Evolutionary conservation across 176 grass and related monocot genomes (phyloP).

Genomic region (Ensete ventricosum): DNA sequence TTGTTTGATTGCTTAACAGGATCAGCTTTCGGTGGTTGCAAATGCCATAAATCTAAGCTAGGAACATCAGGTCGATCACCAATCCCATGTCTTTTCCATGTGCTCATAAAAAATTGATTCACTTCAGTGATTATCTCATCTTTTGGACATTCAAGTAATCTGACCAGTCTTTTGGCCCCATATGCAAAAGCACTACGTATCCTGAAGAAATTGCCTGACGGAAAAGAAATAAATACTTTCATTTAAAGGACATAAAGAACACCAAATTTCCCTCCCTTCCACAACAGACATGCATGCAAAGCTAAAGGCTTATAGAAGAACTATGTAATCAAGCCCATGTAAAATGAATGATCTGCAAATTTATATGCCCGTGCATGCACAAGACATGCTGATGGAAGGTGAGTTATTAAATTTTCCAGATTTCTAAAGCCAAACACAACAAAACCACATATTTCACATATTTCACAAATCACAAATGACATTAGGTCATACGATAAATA

Average conservation of each 20-base stretch:
- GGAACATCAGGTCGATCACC: slow-evolving; percentile 51
- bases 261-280: neutral
- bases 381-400: neutral
- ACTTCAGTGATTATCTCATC: slow-evolving; percentile 55
- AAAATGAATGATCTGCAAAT: too few species aligned
- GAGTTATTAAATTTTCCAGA: neutral
- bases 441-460: neutral
- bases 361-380: neutral
- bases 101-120: slow-evolving; percentile 73
- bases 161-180: slow-evolving; percentile 66
- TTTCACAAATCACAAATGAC: neutral
- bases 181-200: slow-evolving; percentile 90
- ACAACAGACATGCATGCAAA: too few species aligned
- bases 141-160: slow-evolving; percentile 67
- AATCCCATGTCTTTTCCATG: slow-evolving; percentile 70
- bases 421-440: neutral
- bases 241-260: neutral
- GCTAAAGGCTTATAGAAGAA: too few species aligned
- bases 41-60: slow-evolving; percentile 25
- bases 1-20: slow-evolving; percentile 39
- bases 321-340: too few species aligned
- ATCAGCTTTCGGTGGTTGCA: slow-evolving; percentile 23
- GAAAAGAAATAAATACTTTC: slow-evolving; percentile 8
- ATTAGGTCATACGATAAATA: neutral
- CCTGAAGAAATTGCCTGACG: slow-evolving; percentile 81